Conservation (phyloP, 495 filamentous ascomycete genomes). For the Elaphomyces granulatus region DNA sequence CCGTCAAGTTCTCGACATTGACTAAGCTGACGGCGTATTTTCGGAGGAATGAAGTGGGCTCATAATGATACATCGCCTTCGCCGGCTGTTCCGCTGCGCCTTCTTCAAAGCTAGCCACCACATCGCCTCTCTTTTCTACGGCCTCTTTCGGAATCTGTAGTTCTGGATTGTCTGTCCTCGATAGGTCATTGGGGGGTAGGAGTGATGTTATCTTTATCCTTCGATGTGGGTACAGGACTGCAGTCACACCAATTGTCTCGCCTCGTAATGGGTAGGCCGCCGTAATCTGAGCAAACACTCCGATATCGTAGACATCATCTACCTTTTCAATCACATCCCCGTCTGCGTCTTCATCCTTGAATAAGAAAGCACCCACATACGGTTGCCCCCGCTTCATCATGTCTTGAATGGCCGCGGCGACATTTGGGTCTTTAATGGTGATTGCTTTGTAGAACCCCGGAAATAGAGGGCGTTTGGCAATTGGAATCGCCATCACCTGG, state of each 20-base stretch:
- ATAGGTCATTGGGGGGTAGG: conserved; percentile 44
- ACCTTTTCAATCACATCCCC: conserved; percentile 77
- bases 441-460: conserved; percentile 99
- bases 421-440: conserved; percentile 81
- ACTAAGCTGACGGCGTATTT: conserved; percentile 87
- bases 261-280: conserved; percentile 81
- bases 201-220: conserved; percentile 79
- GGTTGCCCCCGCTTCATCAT: conserved; percentile 97
- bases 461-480: conserved; percentile 86
- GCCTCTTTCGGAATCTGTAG: conserved; percentile 19
- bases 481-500: conserved; percentile 98
- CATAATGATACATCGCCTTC: conserved; percentile 45
- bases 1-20: conserved; percentile 81
- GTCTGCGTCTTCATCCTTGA: conserved; percentile 90
- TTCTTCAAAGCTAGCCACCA: conserved; percentile 97
- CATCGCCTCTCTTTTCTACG: conserved; percentile 69
- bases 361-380: conserved; percentile 91
- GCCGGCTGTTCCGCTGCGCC: conserved; percentile 25
- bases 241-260: conserved; percentile 65
- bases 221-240: conserved; percentile 89
- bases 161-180: conserved; percentile 6
- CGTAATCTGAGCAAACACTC: conserved; percentile 95
- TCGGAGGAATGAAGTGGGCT: conserved; percentile 78
- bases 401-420: conserved; percentile 79
- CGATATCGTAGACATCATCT: conserved; percentile 85